Base-by-base conservation (phyloP, 1,284 basidiomycete species). In the Earliella scabrosa region DNA sequence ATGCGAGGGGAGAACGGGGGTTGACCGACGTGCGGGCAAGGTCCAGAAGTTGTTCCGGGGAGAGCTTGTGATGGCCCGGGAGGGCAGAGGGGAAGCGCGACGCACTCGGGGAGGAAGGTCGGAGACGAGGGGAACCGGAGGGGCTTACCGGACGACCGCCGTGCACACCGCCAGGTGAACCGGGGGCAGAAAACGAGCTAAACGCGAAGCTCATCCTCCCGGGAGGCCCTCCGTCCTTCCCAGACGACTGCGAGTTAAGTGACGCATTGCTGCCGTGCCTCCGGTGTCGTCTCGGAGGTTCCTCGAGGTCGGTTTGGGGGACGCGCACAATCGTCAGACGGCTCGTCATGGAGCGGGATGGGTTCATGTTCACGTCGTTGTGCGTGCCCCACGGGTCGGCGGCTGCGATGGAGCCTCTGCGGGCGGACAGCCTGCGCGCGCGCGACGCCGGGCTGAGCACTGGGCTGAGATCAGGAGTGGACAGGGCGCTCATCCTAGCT, bases 311-410 rank as follows among this genome's bases (percentile, higher is more conserved):
- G 52, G 41, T 71, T 53, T 59, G 74, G 38, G 74, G 73, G 44
- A 90, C 84, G 52, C 86, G 85, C 39, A 91, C 85, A 72, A 92
- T 90, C 48, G 88, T 90, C 41, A 92, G 78, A 3, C 77, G 84
- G 68, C 85, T 88, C 29, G 82, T 82, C 0, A 83, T 80, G 2
- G 81, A 75, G 58, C 85, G 73, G 49, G 74, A 72, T 5, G 83
- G 80, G 67, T 83, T 77, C 55, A 78, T 67, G 67, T 85, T 85
- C 43, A 83, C 65, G 8, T 73, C 66, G 11, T 77, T 66, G 64
- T 86, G 81, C 6, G 75, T 71, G 41, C 81, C 87, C 65, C 76
- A 85, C 0, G 89, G 89, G 67, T 92, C 89, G 1, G 79, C 71
- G 0, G 90, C 89, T 32, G 81, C 76, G 24, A 79, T 71, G 1